These are phyloP conservation scores for Areca catechu DNA, from an alignment of 176 grass and related monocot species.

Conservation along the genomic window DNA sequence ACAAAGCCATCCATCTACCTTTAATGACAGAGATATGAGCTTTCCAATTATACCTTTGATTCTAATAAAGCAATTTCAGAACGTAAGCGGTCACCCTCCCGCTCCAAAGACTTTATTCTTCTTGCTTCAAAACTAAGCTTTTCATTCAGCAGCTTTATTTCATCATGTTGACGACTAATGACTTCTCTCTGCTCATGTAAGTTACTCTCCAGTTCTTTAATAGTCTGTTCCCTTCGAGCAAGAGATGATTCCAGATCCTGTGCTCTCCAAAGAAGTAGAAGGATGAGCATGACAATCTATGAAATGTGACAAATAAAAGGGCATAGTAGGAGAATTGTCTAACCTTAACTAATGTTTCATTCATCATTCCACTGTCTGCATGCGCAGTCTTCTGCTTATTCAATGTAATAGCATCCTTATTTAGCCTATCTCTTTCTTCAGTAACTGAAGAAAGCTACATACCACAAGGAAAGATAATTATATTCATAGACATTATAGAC, in stretches of 20 bases:
- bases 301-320: not conserved
- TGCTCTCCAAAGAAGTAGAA: slow-evolving; percentile 7
- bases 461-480: slow-evolving; percentile 18
- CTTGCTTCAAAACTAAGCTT: slow-evolving; percentile 67
- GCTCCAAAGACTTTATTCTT: slow-evolving; percentile 80
- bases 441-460: slow-evolving; percentile 71
- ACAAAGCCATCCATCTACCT: slow-evolving; percentile 9
- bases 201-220: slow-evolving; percentile 60
- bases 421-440: slow-evolving; percentile 80
- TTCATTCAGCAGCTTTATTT: slow-evolving; percentile 69
- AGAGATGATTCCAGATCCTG: slow-evolving; percentile 58
- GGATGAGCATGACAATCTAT: not conserved
- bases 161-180: slow-evolving; percentile 51
- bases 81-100: slow-evolving; percentile 79
- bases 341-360: slow-evolving; percentile 51
- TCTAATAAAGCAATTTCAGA: slow-evolving; percentile 79
- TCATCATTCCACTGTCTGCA: slow-evolving; percentile 6
- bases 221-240: slow-evolving; percentile 50
- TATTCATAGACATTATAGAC: no score
- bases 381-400: slow-evolving; percentile 35
- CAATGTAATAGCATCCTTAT: slow-evolving; percentile 30
- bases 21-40: no score
- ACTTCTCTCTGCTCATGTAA: slow-evolving; percentile 59
- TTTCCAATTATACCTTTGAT: slow-evolving; percentile 51
- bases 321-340: not conserved